Base-by-base conservation (phyloP, 2,329 filamentous ascomycete species). In the Fusarium sp. region DNA sequence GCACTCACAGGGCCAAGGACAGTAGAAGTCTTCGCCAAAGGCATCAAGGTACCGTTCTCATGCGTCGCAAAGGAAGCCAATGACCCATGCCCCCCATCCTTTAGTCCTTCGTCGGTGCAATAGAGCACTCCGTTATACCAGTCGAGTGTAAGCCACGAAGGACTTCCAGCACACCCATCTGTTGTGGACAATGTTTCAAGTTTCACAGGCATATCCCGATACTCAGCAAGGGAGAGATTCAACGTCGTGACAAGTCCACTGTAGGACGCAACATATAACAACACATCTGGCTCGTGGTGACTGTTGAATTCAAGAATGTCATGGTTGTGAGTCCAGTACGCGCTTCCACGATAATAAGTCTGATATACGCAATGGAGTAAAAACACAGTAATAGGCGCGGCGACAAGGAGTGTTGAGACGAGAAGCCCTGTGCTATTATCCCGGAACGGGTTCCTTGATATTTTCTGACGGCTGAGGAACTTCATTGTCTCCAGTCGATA, bases 61-160 rank as follows among this genome's bases (percentile, higher is more conserved):
- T 75, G 80, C 24, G 82, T 81, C 35, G 74, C 74, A 64, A 86
- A 84, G 8, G 83, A 81, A 15, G 79, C 78, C 64, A 92, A 79
- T 4, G 85, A 83, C 56, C 87, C 88, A 69, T 88, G 58, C 35
- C 28, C 84, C n/a, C 81, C 77, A 9, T 78, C 72, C 28, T 78
- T 78, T 48, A 86, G 80, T 28, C 85, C 88, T 82, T 92, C 91
- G 72, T 92, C 86, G 48, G 89, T 75, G 79, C 90, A 92, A 81
- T 88, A 90, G 16, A 92, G 81, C 18, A 85, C 79, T 28, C 82
- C 82, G 68, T 85, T 83, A 50, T 81, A 76, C 64, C 83, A 79
- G 76, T 90, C 87, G 26, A 90, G 83, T 26, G 88, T 87, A 63
- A 92, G 81, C 90, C 90, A 92, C 16, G 89, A 87, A 10, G 90